Conservation (phyloP, 495 filamentous ascomycete species). For the Apiosordaria backusii region DNA sequence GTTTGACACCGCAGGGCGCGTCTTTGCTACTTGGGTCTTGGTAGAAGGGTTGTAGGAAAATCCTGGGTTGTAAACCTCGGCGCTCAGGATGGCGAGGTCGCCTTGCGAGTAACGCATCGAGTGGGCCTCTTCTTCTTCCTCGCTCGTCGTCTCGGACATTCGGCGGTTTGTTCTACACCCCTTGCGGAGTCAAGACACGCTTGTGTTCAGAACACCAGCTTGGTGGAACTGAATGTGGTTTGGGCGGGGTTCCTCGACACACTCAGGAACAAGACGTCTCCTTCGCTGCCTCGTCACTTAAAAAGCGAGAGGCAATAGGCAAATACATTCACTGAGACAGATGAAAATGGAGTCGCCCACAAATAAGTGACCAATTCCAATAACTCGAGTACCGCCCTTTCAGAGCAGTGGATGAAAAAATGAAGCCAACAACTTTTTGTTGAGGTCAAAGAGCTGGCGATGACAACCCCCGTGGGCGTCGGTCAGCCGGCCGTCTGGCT, state of each 20-base stretch:
- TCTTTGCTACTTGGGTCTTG: constrained; percentile 18
- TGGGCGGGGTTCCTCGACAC: background rate
- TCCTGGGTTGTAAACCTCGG: constrained; percentile 43
- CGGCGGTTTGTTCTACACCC: background rate
- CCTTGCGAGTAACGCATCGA: constrained; percentile 35
- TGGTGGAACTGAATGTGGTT: background rate
- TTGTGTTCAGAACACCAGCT: background rate
- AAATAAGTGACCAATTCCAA: background rate
- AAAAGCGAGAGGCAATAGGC: background rate
- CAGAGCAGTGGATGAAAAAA: background rate
- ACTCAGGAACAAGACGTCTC: background rate
- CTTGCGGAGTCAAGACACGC: background rate
- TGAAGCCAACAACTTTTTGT: background rate
- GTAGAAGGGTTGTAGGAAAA: constrained; percentile 13
- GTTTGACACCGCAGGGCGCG: constrained; percentile 7
- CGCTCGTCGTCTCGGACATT: background rate
- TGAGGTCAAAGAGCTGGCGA: background rate
- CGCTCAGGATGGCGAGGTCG: constrained; percentile 46
- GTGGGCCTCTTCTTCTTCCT: background rate
- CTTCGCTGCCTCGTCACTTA: background rate
- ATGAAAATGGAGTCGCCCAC: background rate
- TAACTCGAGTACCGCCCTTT: background rate
- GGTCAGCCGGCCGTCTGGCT: background rate
- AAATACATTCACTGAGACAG: background rate
- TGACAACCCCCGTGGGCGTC: background rate